Conservation (phyloP, 2,329 filamentous ascomycete genomes). For the Diaporthe aspalathi region DNA sequence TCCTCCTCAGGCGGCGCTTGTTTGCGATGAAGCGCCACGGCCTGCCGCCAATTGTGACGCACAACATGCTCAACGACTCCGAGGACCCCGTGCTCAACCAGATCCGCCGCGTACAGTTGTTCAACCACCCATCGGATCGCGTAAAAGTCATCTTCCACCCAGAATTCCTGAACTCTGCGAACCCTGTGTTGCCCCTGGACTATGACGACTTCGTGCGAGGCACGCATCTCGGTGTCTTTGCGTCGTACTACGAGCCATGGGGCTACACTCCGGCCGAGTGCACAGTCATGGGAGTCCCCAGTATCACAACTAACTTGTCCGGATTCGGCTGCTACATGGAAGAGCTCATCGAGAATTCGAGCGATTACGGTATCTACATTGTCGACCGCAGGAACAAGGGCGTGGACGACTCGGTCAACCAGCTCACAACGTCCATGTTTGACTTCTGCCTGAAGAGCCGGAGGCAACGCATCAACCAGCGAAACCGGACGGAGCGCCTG, state of each 20-base stretch:
- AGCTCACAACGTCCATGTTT: constrained; percentile 91
- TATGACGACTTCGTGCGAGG: constrained; percentile 99
- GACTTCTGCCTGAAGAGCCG: constrained; percentile 94
- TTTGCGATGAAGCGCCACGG: constrained; percentile 96
- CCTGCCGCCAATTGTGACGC: constrained; percentile 94
- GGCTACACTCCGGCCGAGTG: constrained; percentile 98
- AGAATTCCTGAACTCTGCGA: constrained; percentile 95
- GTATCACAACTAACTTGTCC: constrained; percentile 97
- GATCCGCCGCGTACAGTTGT: constrained; percentile 93
- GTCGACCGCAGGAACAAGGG: constrained; percentile 96
- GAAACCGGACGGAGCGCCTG: constrained; percentile 93
- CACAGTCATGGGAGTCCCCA: constrained; percentile 98
- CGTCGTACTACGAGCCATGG: constrained; percentile 99
- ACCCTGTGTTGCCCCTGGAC: constrained; percentile 93
- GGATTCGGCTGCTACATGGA: constrained; percentile 99
- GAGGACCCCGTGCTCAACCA: constrained; percentile 97
- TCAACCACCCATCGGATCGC: constrained; percentile 93
- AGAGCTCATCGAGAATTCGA: constrained; percentile 96
- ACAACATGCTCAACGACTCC: constrained; percentile 96
- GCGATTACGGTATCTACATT: constrained; percentile 99
- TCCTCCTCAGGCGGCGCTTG: constrained; percentile 87
- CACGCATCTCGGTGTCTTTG: constrained; percentile 94
- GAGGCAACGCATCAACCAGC: constrained; percentile 97
- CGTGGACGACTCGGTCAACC: constrained; percentile 96
- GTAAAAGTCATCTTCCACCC: constrained; percentile 99